Percentiles rank a stretch among this genome's conserved stretches.
phyloP scores from a whole-genome alignment of 495 filamentous ascomycete species.

The Lepidopterella palustris region DNA sequence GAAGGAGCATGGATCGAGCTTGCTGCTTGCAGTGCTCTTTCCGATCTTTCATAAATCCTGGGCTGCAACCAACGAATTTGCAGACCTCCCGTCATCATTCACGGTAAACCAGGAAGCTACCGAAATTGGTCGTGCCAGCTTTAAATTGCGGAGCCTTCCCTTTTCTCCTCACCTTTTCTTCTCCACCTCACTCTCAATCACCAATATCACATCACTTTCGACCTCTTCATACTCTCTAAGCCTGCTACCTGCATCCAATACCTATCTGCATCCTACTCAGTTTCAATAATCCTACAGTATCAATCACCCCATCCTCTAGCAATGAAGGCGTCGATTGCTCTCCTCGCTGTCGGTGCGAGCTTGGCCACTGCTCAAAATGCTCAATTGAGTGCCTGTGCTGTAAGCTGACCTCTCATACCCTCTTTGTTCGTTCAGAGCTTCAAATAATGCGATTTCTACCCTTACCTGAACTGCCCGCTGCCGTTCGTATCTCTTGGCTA shows the following conservation, averaged over 20 bases:
- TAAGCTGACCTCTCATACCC: slow-evolving; percentile 10
- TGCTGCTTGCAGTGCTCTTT: slow-evolving; percentile 1
- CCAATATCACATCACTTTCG: background rate
- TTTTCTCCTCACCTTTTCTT: background rate
- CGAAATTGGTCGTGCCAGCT: background rate
- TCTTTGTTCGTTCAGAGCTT: background rate
- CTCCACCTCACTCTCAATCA: background rate
- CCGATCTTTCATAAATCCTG: background rate
- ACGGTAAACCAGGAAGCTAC: background rate
- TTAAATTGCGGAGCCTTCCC: slow-evolving; percentile 1
- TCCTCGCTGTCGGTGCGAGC: slow-evolving; percentile 33
- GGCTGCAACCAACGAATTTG: background rate
- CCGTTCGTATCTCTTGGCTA: background rate
- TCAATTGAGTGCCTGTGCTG: slow-evolving; percentile 19
- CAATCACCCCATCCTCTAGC: slow-evolving; percentile 8
- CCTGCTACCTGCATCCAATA: slow-evolving; percentile 14
- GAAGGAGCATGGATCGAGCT: background rate
- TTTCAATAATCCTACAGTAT: slow-evolving; percentile 7
- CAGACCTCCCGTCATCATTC: background rate
- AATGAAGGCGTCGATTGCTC: slow-evolving; percentile 36
- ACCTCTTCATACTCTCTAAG: background rate
- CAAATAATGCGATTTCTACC: background rate
- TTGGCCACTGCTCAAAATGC: slow-evolving; percentile 31
- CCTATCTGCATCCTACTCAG: slow-evolving; percentile 15
- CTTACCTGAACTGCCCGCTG: background rate